Evolutionary conservation across 768 basidiomycete genomes (phyloP).

Genomic region (Gautieria morchelliformis): DNA sequence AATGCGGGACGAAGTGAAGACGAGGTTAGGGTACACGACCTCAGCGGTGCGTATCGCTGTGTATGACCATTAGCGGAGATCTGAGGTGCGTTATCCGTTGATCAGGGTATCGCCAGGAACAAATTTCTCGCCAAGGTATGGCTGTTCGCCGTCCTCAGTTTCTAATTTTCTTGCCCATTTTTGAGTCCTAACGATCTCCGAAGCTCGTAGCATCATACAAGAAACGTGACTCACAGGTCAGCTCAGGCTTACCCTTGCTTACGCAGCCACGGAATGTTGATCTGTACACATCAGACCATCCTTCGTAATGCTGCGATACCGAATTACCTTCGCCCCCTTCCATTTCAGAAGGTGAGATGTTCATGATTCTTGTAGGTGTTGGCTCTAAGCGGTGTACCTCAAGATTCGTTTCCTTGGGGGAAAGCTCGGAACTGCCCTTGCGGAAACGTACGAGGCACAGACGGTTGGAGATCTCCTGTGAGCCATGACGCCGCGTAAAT

Average conservation of each 20-base stretch:
- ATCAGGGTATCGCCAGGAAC: conserved; percentile 80
- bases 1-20: conserved; percentile 56
- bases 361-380: background rate
- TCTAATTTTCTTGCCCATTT: background rate
- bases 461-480: conserved; percentile 88
- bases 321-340: conserved; percentile 70
- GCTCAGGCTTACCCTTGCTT: background rate
- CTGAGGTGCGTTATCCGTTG: background rate
- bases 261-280: background rate
- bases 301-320: conserved; percentile 78
- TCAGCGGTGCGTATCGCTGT: conserved; percentile 57
- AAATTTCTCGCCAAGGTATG: conserved; percentile 89
- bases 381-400: background rate
- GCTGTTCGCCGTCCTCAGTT: background rate
- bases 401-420: conserved; percentile 94
- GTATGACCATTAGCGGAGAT: background rate
- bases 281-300: conserved; percentile 48
- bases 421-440: conserved; percentile 82
- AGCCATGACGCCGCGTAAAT: conserved; percentile 21
- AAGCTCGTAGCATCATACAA: conserved; percentile 85
- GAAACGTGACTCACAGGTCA: conserved; percentile 81
- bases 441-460: conserved; percentile 79
- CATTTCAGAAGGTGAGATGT: conserved; percentile 72
- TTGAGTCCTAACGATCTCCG: background rate
- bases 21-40: conserved; percentile 81